phyloP scores from a whole-genome alignment of 768 basidiomycete genomes.

The Tephrocybe sp. region DNA sequence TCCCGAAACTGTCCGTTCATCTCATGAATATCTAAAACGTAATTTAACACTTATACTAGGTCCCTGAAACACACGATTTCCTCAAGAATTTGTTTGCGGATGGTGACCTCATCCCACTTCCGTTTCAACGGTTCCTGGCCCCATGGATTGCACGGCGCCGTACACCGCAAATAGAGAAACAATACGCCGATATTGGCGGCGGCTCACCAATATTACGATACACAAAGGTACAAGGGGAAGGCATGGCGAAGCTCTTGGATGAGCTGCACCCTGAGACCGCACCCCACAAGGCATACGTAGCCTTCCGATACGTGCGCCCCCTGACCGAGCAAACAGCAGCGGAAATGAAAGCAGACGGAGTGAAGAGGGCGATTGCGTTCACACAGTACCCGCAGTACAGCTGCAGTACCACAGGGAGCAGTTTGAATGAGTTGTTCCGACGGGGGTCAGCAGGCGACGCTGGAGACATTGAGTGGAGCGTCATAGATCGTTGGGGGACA shows the following conservation, averaged over 20 bases:
- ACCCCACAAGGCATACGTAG: conserved; percentile 94
- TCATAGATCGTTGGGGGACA: conserved; percentile 97
- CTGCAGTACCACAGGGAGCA: conserved; percentile 97
- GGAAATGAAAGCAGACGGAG: conserved; percentile 88
- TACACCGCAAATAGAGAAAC: conserved; percentile 90
- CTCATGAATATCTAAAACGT: not conserved
- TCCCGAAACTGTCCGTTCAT: conserved; percentile 73
- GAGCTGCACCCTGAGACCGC: conserved; percentile 93
- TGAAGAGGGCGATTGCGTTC: conserved; percentile 91
- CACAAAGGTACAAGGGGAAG: conserved; percentile 84
- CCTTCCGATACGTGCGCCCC: conserved; percentile 92
- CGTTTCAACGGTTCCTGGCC: conserved; percentile 86
- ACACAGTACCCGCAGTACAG: conserved; percentile 99
- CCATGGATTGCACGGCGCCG: conserved; percentile 87
- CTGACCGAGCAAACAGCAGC: conserved; percentile 80
- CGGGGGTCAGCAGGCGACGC: conserved; percentile 59
- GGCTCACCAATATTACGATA: conserved; percentile 95
- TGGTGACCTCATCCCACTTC: conserved; percentile 92
- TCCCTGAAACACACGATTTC: conserved; percentile 91
- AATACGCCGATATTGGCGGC: conserved; percentile 93
- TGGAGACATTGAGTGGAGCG: conserved; percentile 87
- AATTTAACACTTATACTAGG: conserved; percentile 44
- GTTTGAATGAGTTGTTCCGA: conserved; percentile 88
- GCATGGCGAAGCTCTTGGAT: conserved; percentile 88
- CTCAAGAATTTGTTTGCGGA: conserved; percentile 90